These are phyloP conservation scores for Protoeuglena noctilucae DNA, from an alignment of 139 green algal genomes.

Conservation along the genomic window DNA sequence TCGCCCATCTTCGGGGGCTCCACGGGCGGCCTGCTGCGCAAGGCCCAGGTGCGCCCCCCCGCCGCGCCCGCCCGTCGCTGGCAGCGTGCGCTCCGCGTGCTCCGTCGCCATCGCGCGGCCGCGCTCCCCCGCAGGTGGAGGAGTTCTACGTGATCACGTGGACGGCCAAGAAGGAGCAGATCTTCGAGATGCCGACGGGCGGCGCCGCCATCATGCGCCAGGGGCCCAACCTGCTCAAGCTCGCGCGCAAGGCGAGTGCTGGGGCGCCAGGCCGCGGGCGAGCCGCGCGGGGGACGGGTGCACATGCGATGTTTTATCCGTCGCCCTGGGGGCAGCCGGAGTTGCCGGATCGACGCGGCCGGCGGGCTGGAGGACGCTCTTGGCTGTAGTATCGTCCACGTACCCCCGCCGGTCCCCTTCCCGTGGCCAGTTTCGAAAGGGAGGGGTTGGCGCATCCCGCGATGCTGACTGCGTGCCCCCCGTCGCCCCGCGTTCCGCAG, in stretches of 20 bases:
- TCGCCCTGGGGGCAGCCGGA: too few relatives aligned
- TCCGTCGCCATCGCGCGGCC: background rate
- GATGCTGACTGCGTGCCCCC: too few relatives aligned
- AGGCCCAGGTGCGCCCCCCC: slow-evolving; percentile 54
- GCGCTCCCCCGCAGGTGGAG: slow-evolving; percentile 37
- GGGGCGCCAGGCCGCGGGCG: too few relatives aligned
- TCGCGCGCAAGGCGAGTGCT: background rate
- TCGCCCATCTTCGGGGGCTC: slow-evolving; percentile 93
- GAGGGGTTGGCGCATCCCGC: too few relatives aligned
- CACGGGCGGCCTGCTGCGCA: slow-evolving; percentile 89
- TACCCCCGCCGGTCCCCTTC: too few relatives aligned
- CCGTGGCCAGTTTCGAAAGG: too few relatives aligned
- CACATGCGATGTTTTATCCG: too few relatives aligned
- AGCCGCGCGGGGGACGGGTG: too few relatives aligned
- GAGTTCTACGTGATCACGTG: slow-evolving; percentile 92
- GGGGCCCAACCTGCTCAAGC: slow-evolving; percentile 95
- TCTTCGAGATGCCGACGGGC: slow-evolving; percentile 99
- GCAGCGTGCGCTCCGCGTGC: background rate
- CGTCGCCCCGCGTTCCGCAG: too few relatives aligned
- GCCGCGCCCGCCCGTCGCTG: background rate
- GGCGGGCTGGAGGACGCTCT: too few relatives aligned
- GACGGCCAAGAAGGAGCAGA: slow-evolving; percentile 92
- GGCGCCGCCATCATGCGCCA: slow-evolving; percentile 95
- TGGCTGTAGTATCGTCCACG: too few relatives aligned
- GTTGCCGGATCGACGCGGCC: too few relatives aligned